These are phyloP conservation scores for Hymenochaete sp. DNA, from an alignment of 1,284 basidiomycete genomes.

Conservation along the genomic window DNA sequence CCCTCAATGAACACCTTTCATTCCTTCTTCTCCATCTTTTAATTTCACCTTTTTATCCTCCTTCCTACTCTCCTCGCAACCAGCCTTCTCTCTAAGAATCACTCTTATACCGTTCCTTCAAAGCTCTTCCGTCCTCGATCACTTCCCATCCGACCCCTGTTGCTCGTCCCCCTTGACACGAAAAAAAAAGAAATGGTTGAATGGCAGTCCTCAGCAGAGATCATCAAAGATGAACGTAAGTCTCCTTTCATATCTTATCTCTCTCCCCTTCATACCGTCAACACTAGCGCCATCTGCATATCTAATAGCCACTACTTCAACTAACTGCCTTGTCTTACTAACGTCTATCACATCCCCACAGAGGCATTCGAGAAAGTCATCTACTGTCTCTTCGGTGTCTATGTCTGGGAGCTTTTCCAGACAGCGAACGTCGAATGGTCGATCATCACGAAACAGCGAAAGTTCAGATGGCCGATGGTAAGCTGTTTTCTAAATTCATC, in stretches of 20 bases:
- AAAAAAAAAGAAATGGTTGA: slow-evolving; percentile 40
- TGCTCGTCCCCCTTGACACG: no score
- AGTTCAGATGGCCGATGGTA: slow-evolving; percentile 58
- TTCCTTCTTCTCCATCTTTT: background rate
- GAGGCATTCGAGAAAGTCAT: slow-evolving; percentile 50
- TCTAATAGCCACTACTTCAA: background rate
- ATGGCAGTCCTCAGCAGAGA: slow-evolving; percentile 47
- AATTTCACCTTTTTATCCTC: slow-evolving; percentile 1
- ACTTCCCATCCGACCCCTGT: no score
- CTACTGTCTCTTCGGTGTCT: slow-evolving; percentile 52
- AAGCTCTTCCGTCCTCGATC: no score
- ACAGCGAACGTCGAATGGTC: slow-evolving; percentile 61
- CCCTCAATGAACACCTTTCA: background rate
- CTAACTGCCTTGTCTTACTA: background rate
- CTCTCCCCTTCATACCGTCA: no score
- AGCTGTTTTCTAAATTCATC: background rate
- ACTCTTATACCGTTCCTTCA: background rate
- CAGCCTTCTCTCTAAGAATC: background rate
- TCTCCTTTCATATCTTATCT: background rate
- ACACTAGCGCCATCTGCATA: no score
- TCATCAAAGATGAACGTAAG: slow-evolving; percentile 44
- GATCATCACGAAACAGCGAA: slow-evolving; percentile 39
- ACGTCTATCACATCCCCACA: slow-evolving; percentile 22
- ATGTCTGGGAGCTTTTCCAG: slow-evolving; percentile 57
- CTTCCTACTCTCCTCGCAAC: background rate